Evolutionary conservation across 2,329 filamentous ascomycete genomes (phyloP).

Genomic region (Fusarium sp.): DNA sequence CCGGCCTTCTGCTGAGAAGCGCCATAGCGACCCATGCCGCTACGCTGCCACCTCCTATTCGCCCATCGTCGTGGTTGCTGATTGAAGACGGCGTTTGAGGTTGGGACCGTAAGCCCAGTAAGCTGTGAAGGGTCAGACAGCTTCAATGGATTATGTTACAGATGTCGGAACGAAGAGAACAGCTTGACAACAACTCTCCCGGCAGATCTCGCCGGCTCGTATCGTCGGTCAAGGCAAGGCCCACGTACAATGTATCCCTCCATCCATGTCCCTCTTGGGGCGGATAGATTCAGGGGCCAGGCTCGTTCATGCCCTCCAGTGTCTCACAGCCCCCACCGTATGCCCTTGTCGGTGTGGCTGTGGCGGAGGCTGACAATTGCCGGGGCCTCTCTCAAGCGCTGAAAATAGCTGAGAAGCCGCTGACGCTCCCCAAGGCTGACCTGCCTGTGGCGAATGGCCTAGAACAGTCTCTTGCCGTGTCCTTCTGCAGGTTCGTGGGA

Average conservation of each 20-base stretch:
- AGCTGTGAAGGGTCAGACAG: neutral
- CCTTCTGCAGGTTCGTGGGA: neutral
- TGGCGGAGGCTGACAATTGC: conserved; percentile 35
- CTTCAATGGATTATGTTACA: neutral
- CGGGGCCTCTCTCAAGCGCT: conserved; percentile 6
- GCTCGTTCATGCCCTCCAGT: conserved; percentile 17
- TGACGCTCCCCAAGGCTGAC: conserved; percentile 11
- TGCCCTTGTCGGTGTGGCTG: conserved; percentile 32
- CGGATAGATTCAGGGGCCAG: conserved; percentile 1
- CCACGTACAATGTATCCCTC: neutral
- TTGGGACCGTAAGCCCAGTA: conserved; percentile 18
- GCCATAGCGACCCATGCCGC: conserved; percentile 38
- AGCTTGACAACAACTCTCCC: neutral
- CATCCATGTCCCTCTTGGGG: neutral
- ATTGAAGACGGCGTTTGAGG: conserved; percentile 8
- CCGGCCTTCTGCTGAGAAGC: conserved; percentile 16
- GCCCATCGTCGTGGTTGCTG: conserved; percentile 4
- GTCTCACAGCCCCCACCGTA: conserved; percentile 17
- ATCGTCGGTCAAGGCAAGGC: neutral
- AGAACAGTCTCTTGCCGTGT: neutral
- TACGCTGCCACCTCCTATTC: conserved; percentile 38
- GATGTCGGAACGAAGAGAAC: neutral
- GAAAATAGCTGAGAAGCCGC: conserved; percentile 35
- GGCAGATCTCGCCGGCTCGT: neutral
- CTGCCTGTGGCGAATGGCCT: conserved; percentile 24